Conservation (phyloP, 164 flowering plant species). For the Chimonanthus salicifolius region DNA sequence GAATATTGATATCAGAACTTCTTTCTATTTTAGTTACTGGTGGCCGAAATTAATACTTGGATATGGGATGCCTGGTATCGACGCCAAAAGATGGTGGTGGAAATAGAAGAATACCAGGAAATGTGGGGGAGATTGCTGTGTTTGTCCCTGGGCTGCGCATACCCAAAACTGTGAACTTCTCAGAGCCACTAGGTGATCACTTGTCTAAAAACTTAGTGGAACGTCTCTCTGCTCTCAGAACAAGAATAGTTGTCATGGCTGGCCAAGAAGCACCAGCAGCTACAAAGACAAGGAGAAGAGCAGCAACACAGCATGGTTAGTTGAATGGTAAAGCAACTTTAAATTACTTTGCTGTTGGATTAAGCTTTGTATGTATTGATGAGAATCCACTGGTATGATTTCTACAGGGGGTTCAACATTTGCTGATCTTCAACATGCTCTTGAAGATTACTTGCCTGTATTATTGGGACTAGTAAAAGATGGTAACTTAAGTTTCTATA, state of each 20-base stretch:
- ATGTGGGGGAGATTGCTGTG: constrained; percentile 68
- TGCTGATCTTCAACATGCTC: constrained; percentile 77
- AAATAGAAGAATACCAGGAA: constrained; percentile 55
- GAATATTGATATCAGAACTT: neutral
- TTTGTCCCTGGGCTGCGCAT: constrained; percentile 80
- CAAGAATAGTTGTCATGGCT: constrained; percentile 73
- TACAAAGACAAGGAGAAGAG: constrained; percentile 57
- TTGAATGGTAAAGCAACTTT: neutral
- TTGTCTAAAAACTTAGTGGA: constrained; percentile 56
- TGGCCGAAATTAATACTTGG: constrained; percentile 26
- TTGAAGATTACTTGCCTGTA: constrained; percentile 77
- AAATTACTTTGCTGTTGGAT: neutral
- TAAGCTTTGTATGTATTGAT: neutral
- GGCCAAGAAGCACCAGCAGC: constrained; percentile 65
- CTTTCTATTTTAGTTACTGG: constrained; percentile 3
- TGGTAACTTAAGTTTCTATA: constrained; percentile 29
- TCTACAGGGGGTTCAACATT: constrained; percentile 67
- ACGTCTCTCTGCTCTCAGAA: constrained; percentile 62
- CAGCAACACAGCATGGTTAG: constrained; percentile 81
- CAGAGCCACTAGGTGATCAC: constrained; percentile 42
- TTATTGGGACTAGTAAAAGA: constrained; percentile 75
- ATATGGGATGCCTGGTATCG: constrained; percentile 77
- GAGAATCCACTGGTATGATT: neutral
- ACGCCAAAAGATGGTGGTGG: constrained; percentile 56
- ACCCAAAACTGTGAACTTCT: constrained; percentile 73